phyloP scores from a whole-genome alignment of 192 early-diverging fungal species.

The Entomortierella chlamydospora region DNA sequence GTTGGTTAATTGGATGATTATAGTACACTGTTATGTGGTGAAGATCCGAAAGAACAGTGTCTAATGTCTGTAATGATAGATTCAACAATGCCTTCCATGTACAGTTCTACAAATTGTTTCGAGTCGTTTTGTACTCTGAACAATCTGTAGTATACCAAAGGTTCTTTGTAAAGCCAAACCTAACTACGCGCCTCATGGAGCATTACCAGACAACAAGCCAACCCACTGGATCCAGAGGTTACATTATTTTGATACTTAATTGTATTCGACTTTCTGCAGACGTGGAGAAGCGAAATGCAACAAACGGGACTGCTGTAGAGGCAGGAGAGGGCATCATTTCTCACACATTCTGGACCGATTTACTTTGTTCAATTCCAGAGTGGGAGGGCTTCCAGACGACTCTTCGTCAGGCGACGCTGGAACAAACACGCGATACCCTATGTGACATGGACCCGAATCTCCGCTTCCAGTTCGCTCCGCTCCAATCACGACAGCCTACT shows the following conservation, averaged over 20 bases:
- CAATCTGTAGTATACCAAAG: constrained; percentile 20
- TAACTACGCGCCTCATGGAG: constrained; percentile 37
- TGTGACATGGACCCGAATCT: constrained; percentile 49
- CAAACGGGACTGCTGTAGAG: background rate
- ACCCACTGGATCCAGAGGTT: constrained; percentile 40
- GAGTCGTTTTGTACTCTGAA: constrained; percentile 39
- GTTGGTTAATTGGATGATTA: too few relatives aligned
- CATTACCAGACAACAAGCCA: constrained; percentile 20
- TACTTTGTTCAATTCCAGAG: background rate
- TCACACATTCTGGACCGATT: constrained; percentile 25
- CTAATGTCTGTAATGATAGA: background rate
- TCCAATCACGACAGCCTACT: constrained; percentile 35
- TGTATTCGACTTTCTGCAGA: constrained; percentile 45
- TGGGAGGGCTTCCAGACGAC: constrained; percentile 28
- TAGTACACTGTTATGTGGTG: too few relatives aligned
- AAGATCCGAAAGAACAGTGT: too few relatives aligned
- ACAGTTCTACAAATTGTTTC: constrained; percentile 50
- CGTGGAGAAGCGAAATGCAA: constrained; percentile 1
- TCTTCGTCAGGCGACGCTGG: constrained; percentile 33
- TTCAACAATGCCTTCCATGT: constrained; percentile 55
- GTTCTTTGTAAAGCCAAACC: constrained; percentile 27
- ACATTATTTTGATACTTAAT: constrained; percentile 47
- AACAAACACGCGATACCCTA: constrained; percentile 38
- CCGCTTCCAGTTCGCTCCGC: constrained; percentile 50
- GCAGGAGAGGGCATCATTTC: constrained; percentile 3